Percentiles rank a stretch among this genome's conserved stretches.
Evolutionary conservation across 352 stramenopile species (phyloP).

Genomic region (Phytophthora meadii): DNA sequence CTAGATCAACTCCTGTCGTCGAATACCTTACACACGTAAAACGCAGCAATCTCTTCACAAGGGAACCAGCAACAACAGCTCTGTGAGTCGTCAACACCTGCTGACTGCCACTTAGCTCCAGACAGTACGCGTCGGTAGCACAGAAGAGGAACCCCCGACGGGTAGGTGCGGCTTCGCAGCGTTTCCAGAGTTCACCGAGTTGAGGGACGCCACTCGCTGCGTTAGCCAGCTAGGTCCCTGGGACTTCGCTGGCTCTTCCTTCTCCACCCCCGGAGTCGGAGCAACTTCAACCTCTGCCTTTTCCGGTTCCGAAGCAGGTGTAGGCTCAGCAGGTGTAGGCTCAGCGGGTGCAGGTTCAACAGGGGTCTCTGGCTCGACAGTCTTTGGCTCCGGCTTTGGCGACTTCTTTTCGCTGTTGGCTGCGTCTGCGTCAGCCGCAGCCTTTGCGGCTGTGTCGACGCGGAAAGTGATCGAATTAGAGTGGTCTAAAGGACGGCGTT

Average conservation of each 20-base stretch:
- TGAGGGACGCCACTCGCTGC: slow-evolving; percentile 39
- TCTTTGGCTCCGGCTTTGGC: slow-evolving; percentile 21
- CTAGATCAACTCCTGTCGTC: slow-evolving; percentile 29
- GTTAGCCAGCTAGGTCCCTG: slow-evolving; percentile 32
- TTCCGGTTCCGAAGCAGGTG: slow-evolving; percentile 20
- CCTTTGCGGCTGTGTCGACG: slow-evolving; percentile 44
- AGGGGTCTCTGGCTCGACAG: slow-evolving; percentile 10
- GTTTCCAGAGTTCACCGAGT: slow-evolving; percentile 25
- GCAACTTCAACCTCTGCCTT: slow-evolving; percentile 18
- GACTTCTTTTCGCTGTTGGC: slow-evolving; percentile 22
- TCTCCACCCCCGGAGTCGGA: slow-evolving; percentile 16
- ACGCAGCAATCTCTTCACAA: slow-evolving; percentile 23
- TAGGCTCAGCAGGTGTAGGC: slow-evolving; percentile 6
- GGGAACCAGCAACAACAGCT: slow-evolving; percentile 4
- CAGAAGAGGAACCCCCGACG: slow-evolving; percentile 31
- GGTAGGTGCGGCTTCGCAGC: slow-evolving; percentile 32
- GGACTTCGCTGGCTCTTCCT: slow-evolving; percentile 30
- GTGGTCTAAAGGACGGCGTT: slow-evolving; percentile 68
- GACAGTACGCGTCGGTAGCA: slow-evolving; percentile 57
- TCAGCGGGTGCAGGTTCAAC: background rate
- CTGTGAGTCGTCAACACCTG: slow-evolving; percentile 13
- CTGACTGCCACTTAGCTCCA: slow-evolving; percentile 52
- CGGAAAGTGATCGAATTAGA: slow-evolving; percentile 77
- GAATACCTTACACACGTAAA: slow-evolving; percentile 46
- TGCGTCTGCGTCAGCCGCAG: slow-evolving; percentile 45